Conservation (phyloP, 2,329 filamentous ascomycete species). For the Juglanconis oblonga region DNA sequence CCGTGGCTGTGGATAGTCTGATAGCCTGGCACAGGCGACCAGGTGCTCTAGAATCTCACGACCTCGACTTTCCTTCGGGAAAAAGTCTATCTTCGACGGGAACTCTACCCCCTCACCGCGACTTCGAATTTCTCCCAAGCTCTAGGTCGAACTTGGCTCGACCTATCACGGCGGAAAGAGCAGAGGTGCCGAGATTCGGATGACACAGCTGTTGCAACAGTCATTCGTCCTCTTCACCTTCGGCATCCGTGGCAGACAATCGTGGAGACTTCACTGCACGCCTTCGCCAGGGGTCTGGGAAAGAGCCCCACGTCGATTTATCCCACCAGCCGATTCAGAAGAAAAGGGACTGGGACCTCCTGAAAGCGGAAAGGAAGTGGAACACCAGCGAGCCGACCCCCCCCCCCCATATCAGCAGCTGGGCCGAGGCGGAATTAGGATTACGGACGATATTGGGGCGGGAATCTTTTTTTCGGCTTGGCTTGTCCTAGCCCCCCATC, state of each 20-base stretch:
- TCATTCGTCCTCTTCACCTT: slow-evolving; percentile 1
- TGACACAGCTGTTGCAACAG: background rate
- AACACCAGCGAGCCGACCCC: background rate
- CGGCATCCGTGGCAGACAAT: slow-evolving; percentile 6
- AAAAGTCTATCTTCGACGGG: background rate
- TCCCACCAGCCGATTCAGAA: background rate
- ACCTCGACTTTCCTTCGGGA: background rate
- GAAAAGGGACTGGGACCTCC: background rate
- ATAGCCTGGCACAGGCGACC: background rate
- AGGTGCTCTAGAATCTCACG: background rate
- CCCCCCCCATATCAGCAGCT: background rate
- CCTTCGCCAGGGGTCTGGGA: background rate
- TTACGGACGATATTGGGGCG: background rate
- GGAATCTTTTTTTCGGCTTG: background rate
- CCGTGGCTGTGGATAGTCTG: background rate
- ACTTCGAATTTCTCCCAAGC: background rate
- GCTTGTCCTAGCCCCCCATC: slow-evolving; percentile 23
- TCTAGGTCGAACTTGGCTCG: background rate
- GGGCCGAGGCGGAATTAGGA: background rate
- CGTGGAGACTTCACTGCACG: background rate
- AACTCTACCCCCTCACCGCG: background rate
- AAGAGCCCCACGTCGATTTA: slow-evolving; percentile 2
- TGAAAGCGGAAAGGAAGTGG: slow-evolving; percentile 10
- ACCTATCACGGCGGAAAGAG: background rate
- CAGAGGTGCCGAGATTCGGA: background rate